Conservation (phyloP, 2,329 filamentous ascomycete species). For the Penicillium sp. region DNA sequence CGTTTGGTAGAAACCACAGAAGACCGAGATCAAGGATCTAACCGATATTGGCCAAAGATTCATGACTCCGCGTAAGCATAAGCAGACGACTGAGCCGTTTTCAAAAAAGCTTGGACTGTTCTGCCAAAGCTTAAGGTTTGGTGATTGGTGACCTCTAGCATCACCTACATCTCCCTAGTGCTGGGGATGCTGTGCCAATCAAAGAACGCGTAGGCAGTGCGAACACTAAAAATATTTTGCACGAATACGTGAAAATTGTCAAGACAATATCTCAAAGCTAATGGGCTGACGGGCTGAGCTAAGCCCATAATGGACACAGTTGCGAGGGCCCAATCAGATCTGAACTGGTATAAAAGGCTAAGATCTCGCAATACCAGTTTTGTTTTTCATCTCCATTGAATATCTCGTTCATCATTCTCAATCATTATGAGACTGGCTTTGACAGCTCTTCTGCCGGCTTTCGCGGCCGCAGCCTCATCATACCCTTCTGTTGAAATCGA, state of each 20-base stretch:
- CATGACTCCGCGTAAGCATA: background rate
- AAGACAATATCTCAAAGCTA: too few species aligned
- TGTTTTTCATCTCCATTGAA: background rate
- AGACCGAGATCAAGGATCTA: background rate
- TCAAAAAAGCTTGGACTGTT: background rate
- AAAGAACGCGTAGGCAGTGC: too few species aligned
- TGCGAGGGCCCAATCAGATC: too few species aligned
- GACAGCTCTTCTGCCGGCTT: constrained; percentile 8
- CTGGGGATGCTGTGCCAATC: too few species aligned
- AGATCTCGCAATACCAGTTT: background rate
- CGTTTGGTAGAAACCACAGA: too few species aligned
- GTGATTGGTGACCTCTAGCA: too few species aligned
- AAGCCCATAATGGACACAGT: too few species aligned
- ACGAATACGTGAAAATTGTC: too few species aligned
- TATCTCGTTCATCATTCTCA: background rate
- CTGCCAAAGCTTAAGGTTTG: background rate
- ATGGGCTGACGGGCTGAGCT: too few species aligned
- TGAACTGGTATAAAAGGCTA: background rate
- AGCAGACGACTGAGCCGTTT: background rate
- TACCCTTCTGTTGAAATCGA: constrained; percentile 19
- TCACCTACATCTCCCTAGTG: too few species aligned
- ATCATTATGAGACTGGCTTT: constrained; percentile 12
- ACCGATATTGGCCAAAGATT: background rate
- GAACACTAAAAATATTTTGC: too few species aligned
- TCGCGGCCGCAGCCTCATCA: constrained; percentile 2